Evolutionary conservation across 768 basidiomycete species (phyloP), one percentile per base, ranked within the genome.

Genomic region (Epithele typhae): DNA sequence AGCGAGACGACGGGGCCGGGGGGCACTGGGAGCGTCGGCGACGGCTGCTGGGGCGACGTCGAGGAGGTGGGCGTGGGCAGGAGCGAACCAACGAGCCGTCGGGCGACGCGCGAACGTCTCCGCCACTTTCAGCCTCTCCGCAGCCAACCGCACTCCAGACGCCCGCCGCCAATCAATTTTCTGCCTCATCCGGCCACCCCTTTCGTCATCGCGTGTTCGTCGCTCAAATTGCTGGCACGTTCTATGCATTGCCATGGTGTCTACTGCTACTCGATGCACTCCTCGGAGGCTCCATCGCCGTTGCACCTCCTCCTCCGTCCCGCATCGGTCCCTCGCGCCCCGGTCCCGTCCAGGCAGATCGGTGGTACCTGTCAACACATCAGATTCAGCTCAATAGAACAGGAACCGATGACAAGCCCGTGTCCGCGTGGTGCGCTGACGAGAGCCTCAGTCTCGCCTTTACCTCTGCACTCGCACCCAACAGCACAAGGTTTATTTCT

Each of bases 361-460:
- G n/a, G n/a, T n/a, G n/a, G 37, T 6, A 30, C 27, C 27, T 19
- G 17, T 10, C 17, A 17, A 18, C 40, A 40, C 25, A 43, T 40
- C 22, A 39, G 23, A 19, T 38, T 39, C 15, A 37, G 48, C 49
- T 51, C 49, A 45, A 43, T 19, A 12, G 27, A 15, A 46, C 17
- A 30, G 24, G 34, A 2, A 22, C 27, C 14, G 21, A 25, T 18
- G 9, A 18, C 40, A 19, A 3, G 27, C 21, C 37, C 25, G 25
- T 14, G 8, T 7, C 27, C 27, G 27, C 27, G 14, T 30, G 18
- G 46, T 41, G 35, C 35, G 37, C 45, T 37, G 37, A 24, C 14
- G 27, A 25, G 25, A 18, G 45, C 71, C 82, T 90, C 87, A 86
- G 87, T 78, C 87, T 91, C 87, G 87, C 87, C 87, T 91, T 91